Percentiles rank a stretch among this genome's conserved stretches.
Conservation (phyloP, 139 green algal species). For the Pseudopediastrum boryanum region DNA sequence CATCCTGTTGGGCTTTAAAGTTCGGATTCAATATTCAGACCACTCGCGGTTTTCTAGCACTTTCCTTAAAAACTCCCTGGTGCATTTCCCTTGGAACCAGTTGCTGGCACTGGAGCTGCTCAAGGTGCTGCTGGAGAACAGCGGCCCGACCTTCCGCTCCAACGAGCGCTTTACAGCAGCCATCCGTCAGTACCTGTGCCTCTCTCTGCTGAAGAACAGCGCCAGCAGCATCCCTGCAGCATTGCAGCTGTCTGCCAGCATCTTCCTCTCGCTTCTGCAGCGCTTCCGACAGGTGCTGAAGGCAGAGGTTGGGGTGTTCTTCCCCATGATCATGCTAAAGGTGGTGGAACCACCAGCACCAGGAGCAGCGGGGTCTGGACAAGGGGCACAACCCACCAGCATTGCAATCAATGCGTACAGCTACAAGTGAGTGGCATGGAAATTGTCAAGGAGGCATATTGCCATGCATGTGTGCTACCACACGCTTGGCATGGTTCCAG, state of each 20-base stretch:
- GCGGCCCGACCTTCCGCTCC: conserved; percentile 80
- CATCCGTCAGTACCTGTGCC: conserved; percentile 96
- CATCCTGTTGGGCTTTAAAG: no score
- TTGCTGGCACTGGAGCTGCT: conserved; percentile 96
- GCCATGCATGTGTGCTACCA: background rate
- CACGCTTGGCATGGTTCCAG: no score
- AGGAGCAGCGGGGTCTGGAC: background rate
- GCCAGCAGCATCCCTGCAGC: conserved; percentile 60
- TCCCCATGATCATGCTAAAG: conserved; percentile 96
- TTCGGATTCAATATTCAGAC: no score
- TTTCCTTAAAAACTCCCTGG: no score
- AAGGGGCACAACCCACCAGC: conserved; percentile 8
- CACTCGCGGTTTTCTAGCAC: no score
- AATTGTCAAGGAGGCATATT: background rate
- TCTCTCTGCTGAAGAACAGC: conserved; percentile 95
- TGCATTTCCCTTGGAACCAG: conserved; percentile 39
- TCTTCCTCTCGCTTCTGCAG: conserved; percentile 91
- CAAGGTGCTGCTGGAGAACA: conserved; percentile 96
- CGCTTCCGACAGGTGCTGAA: conserved; percentile 89
- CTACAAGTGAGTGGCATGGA: conserved; percentile 33
- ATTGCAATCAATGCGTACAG: conserved; percentile 36
- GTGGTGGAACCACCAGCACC: conserved; percentile 51
- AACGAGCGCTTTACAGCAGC: conserved; percentile 80
- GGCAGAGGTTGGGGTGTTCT: conserved; percentile 95
- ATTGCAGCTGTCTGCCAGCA: conserved; percentile 81